Base-by-base conservation (phyloP, 2,329 filamentous ascomycete genomes). In the Clathrospora elynae region DNA sequence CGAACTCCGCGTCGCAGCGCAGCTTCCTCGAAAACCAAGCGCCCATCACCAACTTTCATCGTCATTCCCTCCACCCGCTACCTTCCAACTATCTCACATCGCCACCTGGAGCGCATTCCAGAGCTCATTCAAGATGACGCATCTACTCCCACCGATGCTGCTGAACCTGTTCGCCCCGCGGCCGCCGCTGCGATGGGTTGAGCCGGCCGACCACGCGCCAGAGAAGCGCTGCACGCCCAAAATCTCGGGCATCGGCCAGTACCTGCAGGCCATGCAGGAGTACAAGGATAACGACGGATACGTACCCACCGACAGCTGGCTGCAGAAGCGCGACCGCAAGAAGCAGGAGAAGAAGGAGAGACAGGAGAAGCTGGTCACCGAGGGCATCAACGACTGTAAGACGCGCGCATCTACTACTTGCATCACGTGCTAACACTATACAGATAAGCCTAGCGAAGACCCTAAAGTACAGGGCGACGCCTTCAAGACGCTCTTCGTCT, bases 121-220 rank as follows among this genome's bases (percentile, higher is more conserved):
- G 66, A 36, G 22, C 36, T n/a, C 5, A 30, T 10, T 62, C 55
- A 61, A 37, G 61, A 99, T 97, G 93, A 97, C 93, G 35, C 92
- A 96, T 79, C 93, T 95, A 74, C 86, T 99, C 13, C 92, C 93
- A 45, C 89, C 88, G 42, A 92, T 95, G 69, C 82, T 97, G 46
- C 81, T 97, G 62, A 88, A 88, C 73, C 88, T 97, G 58, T 99
- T 99, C 76, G 88, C 92, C 74, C 89, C 93, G 68, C 88, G 93
- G 47, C 93, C 93, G 60, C 87, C 92, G 46, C 77, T 97, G 68
- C 87, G 90, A 72, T 97, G 89, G 80, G 84, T 96, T 48, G 86
- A 87, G 48, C 88, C 90, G 5, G 78, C 81, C 59, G 92, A 97
- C 73, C 79, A 88, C 69, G 83, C 91, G 50, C 87, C 91, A 8